Base-by-base conservation (phyloP, 805 yeast genomes). In the Pichia scutulata region DNA sequence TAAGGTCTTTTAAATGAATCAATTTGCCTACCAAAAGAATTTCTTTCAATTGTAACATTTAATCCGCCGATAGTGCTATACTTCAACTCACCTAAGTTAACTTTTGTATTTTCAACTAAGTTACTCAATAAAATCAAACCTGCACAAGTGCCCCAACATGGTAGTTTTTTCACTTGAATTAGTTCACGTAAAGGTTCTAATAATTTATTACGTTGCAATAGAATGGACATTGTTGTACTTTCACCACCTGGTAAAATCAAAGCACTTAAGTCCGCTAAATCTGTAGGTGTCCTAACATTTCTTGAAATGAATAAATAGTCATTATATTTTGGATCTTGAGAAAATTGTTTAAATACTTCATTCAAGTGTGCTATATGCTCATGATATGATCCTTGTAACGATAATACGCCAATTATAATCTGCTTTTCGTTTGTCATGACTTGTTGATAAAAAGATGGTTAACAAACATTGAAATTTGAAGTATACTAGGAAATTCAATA, bases 61-160 rank as follows among this genome's bases (percentile, higher is more conserved):
- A 86, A 65, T 1, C 84, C 86, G 1, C 88, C 86, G 41, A 86
- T 67, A 3, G 81, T 63, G 50, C 75, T 68, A 55, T 85, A 62
- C 5, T 54, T 46, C 28, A 52, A 36, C 19, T 55, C 59, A 13
- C 64, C 64, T 14, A 61, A 84, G 30, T 43, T 25, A 1, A 70
- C 72, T 44, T 73, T 73, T 21, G 80, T 83, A 58, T 78, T 75
- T 16, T 72, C 67, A 37, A 82, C 69, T 44, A 73, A 70, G 49
- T 74, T 70, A 8, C 89, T 75, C 23, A 86, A 68, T 55, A 85
- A 73, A 47, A 86, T 86, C 57, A 86, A 68, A 2, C 95, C 95
- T 3, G 95, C 95, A 65, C 95, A 86, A 1, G 95, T 86, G 0
- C 95, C 95, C 95, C 95, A 86, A 13, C 80, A 75, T 1, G 86